A percentile compares a stretch with the other conserved stretches of the same genome.
Evolutionary conservation across 306 rosid species (phyloP).

Genomic region (Sphenostylis stenocarpa): DNA sequence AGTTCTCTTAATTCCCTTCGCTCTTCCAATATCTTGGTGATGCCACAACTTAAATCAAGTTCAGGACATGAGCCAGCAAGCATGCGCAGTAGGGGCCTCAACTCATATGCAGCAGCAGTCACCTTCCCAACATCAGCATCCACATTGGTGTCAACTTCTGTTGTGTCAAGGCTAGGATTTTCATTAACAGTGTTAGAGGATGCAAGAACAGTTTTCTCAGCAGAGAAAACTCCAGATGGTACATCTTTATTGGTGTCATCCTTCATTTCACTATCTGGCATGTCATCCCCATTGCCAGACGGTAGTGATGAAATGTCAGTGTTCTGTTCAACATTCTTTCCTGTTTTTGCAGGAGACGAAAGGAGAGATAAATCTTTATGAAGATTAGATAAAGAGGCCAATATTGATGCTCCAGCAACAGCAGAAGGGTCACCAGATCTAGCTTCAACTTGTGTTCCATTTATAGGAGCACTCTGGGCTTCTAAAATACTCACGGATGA

Average conservation of each 20-base stretch:
- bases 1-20: slow-evolving; percentile 66
- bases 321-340: slow-evolving; percentile 54
- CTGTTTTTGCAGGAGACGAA: slow-evolving; percentile 62
- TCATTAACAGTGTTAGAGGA: slow-evolving; percentile 51
- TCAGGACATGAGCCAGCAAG: slow-evolving; percentile 64
- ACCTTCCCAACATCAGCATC: slow-evolving; percentile 59
- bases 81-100: slow-evolving; percentile 63
- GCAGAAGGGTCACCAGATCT: slow-evolving; percentile 90
- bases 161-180: slow-evolving; percentile 54
- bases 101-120: slow-evolving; percentile 45
- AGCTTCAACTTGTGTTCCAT: slow-evolving; percentile 69
- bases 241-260: slow-evolving; percentile 46
- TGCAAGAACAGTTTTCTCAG: slow-evolving; percentile 53
- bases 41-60: slow-evolving; percentile 58
- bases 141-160: slow-evolving; percentile 47
- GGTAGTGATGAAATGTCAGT: slow-evolving; percentile 52
- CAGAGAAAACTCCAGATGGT: slow-evolving; percentile 43
- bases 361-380: slow-evolving; percentile 63
- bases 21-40: slow-evolving; percentile 69
- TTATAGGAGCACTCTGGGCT: slow-evolving; percentile 71
- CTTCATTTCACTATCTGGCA: slow-evolving; percentile 58
- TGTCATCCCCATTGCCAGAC: slow-evolving; percentile 52
- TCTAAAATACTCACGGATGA: slow-evolving; percentile 75
- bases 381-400: slow-evolving; percentile 76
- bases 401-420: slow-evolving; percentile 87